A percentile compares a stretch with the other conserved stretches of the same genome.
Conservation (phyloP, 495 filamentous ascomycete genomes). For the Daldinia decipiens region DNA sequence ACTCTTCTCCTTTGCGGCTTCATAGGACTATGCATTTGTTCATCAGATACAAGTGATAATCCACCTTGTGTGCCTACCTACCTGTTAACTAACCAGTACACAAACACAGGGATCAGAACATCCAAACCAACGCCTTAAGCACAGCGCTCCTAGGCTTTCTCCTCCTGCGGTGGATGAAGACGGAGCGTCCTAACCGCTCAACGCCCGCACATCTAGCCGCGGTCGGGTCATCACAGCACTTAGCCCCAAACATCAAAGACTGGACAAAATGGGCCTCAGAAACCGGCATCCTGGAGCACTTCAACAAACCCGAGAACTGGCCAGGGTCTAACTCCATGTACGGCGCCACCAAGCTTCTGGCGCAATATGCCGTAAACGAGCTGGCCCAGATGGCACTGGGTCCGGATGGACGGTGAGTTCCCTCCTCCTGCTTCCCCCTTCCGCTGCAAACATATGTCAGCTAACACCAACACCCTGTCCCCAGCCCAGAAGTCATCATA, state of each 20-base stretch:
- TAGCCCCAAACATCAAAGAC: constrained; percentile 36
- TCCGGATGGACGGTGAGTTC: constrained; percentile 36
- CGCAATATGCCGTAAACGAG: constrained; percentile 39
- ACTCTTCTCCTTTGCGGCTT: no score
- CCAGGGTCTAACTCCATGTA: constrained; percentile 43
- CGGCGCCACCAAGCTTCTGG: constrained; percentile 53
- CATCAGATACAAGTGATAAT: background rate
- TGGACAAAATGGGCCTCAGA: constrained; percentile 35
- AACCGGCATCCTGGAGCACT: constrained; percentile 45
- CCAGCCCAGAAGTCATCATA: constrained; percentile 54
- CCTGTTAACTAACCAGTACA: background rate
- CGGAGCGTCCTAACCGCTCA: background rate
- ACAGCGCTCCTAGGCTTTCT: constrained; percentile 55
- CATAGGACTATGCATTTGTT: no score
- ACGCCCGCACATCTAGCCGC: background rate
- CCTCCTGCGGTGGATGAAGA: background rate
- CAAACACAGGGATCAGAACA: constrained; percentile 40
- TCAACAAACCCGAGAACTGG: constrained; percentile 47
- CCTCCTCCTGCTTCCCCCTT: background rate
- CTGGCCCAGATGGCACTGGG: background rate
- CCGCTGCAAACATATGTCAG: background rate
- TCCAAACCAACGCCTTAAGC: constrained; percentile 66
- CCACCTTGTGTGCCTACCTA: background rate
- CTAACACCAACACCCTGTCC: background rate
- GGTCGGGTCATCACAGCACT: background rate